Evolutionary conservation across 2,329 filamentous ascomycete genomes (phyloP), one percentile per base, ranked within the genome.

Genomic region (Fusarium chaquense): DNA sequence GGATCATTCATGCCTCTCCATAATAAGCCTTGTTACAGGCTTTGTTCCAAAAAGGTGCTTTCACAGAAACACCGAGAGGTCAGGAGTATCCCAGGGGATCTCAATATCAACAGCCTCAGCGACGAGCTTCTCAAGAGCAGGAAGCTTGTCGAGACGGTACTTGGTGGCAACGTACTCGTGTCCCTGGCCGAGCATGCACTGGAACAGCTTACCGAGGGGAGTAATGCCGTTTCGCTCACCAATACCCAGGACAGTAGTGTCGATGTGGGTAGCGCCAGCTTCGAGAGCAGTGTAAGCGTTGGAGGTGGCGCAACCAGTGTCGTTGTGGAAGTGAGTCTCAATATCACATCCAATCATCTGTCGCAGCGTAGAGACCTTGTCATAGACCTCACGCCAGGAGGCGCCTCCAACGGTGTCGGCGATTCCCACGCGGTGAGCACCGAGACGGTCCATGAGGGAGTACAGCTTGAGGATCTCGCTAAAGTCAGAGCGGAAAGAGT

Each of bases 371-470:
- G 92, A 86, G 72, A 97, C 89, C 43, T 97, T 87, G 78, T 97
- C 92, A 82, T 95, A 97, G 57, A 97, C 94, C 83, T 97, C 92
- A 77, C 93, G 86, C 57, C 94, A 93, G 33, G 89, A 89, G 56
- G 93, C 93, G 75, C 92, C 93, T 65, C 92, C 92, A 72, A 97
- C 94, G n/a, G 94, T 97, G 79, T 98, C 94, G 47, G 94, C 94
- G 78, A 98, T 94, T 82, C 95, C 94, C 2, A 97, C 93, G 79
- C 93, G 87, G 83, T 93, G 87, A 35, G 95, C 93, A 73, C 93
- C 93, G 73, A 92, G 89, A 82, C 92, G 91, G 82, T 95, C 91
- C 67, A 95, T 93, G 24, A 92, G 91, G 64, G 87, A 90, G 85
- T 97, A 97, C 71, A 96, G 88, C 59, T 90, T 91, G 60, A 96